Base-by-base conservation (phyloP, 2,329 filamentous ascomycete species). In the Trichoderma hamatum region DNA sequence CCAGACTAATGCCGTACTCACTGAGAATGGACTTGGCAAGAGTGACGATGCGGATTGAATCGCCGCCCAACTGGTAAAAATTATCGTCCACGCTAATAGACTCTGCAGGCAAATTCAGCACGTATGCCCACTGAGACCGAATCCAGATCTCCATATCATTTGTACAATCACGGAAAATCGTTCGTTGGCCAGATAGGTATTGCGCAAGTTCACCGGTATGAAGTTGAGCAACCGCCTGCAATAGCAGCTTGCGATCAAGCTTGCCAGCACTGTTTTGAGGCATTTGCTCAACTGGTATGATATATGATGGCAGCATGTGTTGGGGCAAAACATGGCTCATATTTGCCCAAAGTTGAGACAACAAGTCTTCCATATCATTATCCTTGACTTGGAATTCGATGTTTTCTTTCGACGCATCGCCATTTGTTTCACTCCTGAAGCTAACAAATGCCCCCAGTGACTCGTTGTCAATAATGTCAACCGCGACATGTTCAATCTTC, bases 21-120 rank as follows among this genome's bases (percentile, higher is more conserved):
- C 70, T 52, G 0, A 69, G 26, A 14, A 73, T 70, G 19, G 54
- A 30, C 30, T 71, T 71, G 7, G 69, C 68, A 13, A 74, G 43
- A 13, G 69, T 72, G 2, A 73, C 69, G 30, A 73, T 71, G 4
- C 68, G 68, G 64, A 74, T 73, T 3, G 72, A 74, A 32, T 74
- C 72, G 19, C 72, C 72, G 5, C 72, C 72, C 2, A 74, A 59
- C 5, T 68, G 55, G 49, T 72, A 72, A 59, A 74, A 74, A 51
- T 72, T 73, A 26, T 74, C 72, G 28, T 72, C 69, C 1, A 68
- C 59, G 21, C 71, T 65, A 16, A 74, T 72, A 13, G 65, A 69
- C 3, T 59, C 49, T 3, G 62, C 70, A 1, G 69, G 64, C 0
- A 72, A 16, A 46, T 62, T 59, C 3, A 70, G n/a, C 39, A 59